phyloP scores from a whole-genome alignment of 2,329 filamentous ascomycete genomes.

The Penicillium brevicompactum region DNA sequence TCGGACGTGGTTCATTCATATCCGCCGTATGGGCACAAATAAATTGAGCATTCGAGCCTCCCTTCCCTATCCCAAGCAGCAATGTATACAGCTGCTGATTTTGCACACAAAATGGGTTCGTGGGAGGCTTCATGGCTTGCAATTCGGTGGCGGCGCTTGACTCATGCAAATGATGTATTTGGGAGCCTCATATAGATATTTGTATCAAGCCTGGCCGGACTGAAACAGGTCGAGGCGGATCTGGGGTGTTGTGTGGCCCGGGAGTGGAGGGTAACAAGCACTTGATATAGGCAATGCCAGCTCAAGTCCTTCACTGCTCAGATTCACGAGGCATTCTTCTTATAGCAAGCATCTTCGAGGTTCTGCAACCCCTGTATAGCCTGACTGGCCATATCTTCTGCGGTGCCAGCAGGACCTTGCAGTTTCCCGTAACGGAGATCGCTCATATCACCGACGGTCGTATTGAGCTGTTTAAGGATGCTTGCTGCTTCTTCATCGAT shows the following conservation, averaged over 20 bases:
- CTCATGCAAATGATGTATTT: no score
- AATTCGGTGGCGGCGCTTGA: no score
- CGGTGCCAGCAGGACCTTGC: conserved; percentile 51
- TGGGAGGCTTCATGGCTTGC: not conserved
- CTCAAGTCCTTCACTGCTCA: not conserved
- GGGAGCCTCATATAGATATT: no score
- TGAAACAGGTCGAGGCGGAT: not conserved
- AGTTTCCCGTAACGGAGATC: conserved; percentile 81
- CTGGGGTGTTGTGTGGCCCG: not conserved
- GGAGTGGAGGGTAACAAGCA: not conserved
- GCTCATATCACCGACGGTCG: conserved; percentile 72
- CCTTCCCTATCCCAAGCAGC: not conserved
- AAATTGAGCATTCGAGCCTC: not conserved
- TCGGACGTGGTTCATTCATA: not conserved
- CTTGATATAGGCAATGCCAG: not conserved
- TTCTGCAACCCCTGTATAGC: conserved; percentile 67
- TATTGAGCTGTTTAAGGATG: conserved; percentile 63
- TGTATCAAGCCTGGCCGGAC: no score
- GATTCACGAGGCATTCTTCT: conserved; percentile 17
- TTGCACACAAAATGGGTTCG: not conserved
- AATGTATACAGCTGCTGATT: not conserved
- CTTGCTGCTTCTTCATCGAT: conserved; percentile 66
- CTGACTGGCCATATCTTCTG: conserved; percentile 64
- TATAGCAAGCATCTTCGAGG: conserved; percentile 65
- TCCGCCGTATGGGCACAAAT: not conserved